Percentiles rank a stretch among this genome's conserved stretches.
Conservation (phyloP, 768 basidiomycete genomes). For the Phylloporus arenicola region DNA sequence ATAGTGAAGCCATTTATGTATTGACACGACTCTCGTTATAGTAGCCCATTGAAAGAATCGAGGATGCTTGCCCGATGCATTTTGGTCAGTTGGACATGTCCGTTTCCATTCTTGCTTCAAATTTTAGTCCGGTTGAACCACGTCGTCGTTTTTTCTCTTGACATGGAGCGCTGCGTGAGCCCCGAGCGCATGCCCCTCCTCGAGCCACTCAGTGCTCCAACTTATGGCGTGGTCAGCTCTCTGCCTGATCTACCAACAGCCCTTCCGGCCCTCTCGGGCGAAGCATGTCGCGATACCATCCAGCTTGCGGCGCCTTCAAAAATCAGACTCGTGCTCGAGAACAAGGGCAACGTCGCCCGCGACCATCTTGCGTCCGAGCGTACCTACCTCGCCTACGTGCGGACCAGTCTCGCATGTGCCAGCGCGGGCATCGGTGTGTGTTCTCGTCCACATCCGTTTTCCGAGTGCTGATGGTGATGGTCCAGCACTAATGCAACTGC, state of each 20-base stretch:
- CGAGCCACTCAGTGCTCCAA: constrained; percentile 13
- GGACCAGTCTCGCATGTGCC: constrained; percentile 56
- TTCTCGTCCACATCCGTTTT: background rate
- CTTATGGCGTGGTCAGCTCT: constrained; percentile 5
- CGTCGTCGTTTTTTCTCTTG: background rate
- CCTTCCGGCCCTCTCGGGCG: background rate
- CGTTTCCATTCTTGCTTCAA: too few relatives aligned
- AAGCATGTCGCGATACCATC: background rate
- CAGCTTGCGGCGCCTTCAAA: constrained; percentile 1
- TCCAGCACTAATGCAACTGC: constrained; percentile 38
- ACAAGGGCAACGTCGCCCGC: constrained; percentile 57
- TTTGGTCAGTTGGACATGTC: too few relatives aligned
- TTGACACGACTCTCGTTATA: too few relatives aligned
- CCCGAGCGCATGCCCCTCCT: constrained; percentile 18
- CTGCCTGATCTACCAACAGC: background rate
- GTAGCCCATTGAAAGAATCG: too few relatives aligned
- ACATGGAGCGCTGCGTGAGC: constrained; percentile 2
- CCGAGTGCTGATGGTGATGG: constrained; percentile 32
- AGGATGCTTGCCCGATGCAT: too few relatives aligned
- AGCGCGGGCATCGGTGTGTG: constrained; percentile 55
- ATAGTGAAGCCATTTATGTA: too few relatives aligned
- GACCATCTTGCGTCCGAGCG: constrained; percentile 62
- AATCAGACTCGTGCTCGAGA: constrained; percentile 41
- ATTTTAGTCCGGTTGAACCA: too few relatives aligned
- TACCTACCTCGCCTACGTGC: constrained; percentile 58